phyloP scores from a whole-genome alignment of 1,284 basidiomycete genomes.

The Anthracocystis setariae region DNA sequence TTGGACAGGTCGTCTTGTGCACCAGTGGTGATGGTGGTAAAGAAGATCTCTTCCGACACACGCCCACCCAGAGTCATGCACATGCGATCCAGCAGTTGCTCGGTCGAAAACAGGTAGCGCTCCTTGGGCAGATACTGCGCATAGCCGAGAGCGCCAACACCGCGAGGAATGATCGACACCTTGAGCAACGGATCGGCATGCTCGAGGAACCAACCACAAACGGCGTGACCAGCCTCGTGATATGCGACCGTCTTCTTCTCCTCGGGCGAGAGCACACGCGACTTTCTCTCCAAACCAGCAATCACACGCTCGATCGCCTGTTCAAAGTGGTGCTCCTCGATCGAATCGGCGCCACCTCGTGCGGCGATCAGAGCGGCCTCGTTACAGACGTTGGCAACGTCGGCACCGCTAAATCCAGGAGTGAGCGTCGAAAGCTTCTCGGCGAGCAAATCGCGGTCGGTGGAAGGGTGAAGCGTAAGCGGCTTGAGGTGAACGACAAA shows the following conservation, averaged over 20 bases:
- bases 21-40: conserved; percentile 93
- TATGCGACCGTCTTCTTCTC: conserved; percentile 99
- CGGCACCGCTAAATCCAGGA: conserved; percentile 96
- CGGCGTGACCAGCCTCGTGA: conserved; percentile 98
- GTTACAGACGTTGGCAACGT: conserved; percentile 98
- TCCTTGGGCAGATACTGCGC: conserved; percentile 96
- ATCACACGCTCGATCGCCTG: conserved; percentile 98
- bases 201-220: conserved; percentile 98
- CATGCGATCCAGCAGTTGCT: conserved; percentile 93
- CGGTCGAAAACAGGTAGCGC: conserved; percentile 91
- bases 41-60: conserved; percentile 98
- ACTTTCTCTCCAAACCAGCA: conserved; percentile 95
- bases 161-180: conserved; percentile 97
- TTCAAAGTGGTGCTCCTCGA: conserved; percentile 90
- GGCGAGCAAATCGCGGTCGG: conserved; percentile 68
- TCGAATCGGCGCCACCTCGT: conserved; percentile 80
- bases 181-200: conserved; percentile 96
- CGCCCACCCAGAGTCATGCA: conserved; percentile 99
- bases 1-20: conserved; percentile 98
- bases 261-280: conserved; percentile 87
- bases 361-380: conserved; percentile 96
- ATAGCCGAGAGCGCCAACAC: conserved; percentile 94
- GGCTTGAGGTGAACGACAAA: conserved; percentile 92
- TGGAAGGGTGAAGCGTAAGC: conserved; percentile 71
- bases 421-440: conserved; percentile 92